Evolutionary conservation across 495 filamentous ascomycete genomes (phyloP), one percentile per base, ranked within the genome.

Genomic region (Penicillium daleae): DNA sequence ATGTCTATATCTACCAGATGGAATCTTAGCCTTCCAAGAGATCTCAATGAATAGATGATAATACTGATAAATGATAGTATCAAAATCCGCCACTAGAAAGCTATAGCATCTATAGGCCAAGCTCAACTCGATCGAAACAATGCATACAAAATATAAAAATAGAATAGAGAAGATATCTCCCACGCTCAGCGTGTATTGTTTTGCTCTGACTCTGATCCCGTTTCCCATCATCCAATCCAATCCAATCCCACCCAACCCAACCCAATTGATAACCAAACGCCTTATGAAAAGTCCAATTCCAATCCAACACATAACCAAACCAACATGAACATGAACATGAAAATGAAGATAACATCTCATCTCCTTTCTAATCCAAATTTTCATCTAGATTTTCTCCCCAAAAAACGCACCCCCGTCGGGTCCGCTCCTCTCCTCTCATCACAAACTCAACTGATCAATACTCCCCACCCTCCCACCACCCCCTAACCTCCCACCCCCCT

Each of bases 401-500:
- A 29, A 29, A 2, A 32, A n/a, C 13, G n/a, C 21, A 22, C 46
- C 21, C 4, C 21, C 24, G 19, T 21, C 21, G n/a, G n/a, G n/a
- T n/a, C 9, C 44, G 13, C 24, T 8, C 24, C 26, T 8, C 26
- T 8, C 17, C 6, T 10, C 6, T 8, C 7, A 6, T 82, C 71
- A 87, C 67, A 89, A 75, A 78, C 86, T 88, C 74, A 89, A 70
- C 70, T 83, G 80, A 75, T 89, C 86, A 66, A 86, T 78, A 68
- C 86, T 88, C 62, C 85, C 78, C 19, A 86, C 79, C 72, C 87
- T 76, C 37, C 80, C 80, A 66, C 83, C 84, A 57, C 82, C 78
- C n/a, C 82, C 83, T 63, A 82, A 72, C 69, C 79, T 62, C 21
- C 79, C 79, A 46, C 79, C 79, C 17, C 78, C 76, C 57, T 76